Evolutionary conservation across 2,329 filamentous ascomycete species (phyloP).

Genomic region (Thermomyces lanuginosus): DNA sequence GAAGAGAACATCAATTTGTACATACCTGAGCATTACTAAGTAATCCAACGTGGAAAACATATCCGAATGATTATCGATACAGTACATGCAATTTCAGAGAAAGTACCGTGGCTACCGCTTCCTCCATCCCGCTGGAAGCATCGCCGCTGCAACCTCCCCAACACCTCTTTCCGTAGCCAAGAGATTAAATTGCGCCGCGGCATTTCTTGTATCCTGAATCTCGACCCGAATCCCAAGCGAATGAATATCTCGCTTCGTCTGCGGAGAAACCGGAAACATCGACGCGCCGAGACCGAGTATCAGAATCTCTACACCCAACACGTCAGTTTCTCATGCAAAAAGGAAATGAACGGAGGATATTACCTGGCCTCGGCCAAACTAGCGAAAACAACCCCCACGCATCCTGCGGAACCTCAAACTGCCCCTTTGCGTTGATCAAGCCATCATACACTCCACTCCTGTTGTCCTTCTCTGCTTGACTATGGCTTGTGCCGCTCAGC

Average conservation of each 20-base stretch:
- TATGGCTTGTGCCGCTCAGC: too few species aligned
- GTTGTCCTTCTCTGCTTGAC: slow-evolving; percentile 24
- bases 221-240: slow-evolving; percentile 72
- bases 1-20: not conserved
- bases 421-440: slow-evolving; percentile 58
- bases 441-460: slow-evolving; percentile 4
- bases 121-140: slow-evolving; percentile 74
- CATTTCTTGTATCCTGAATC: slow-evolving; percentile 81
- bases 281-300: slow-evolving; percentile 71
- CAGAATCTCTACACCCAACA: slow-evolving; percentile 48
- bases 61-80: slow-evolving; percentile 1
- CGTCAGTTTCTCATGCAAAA: slow-evolving; percentile 4
- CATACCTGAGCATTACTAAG: too few species aligned
- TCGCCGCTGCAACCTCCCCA: slow-evolving; percentile 65
- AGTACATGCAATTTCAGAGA: not conserved
- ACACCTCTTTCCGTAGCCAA: slow-evolving; percentile 87
- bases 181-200: slow-evolving; percentile 85
- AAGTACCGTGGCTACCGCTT: slow-evolving; percentile 15
- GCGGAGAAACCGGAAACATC: slow-evolving; percentile 60
- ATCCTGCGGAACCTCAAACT: slow-evolving; percentile 57
- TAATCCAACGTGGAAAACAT: too few species aligned
- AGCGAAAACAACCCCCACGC: slow-evolving; percentile 61
- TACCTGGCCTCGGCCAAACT: slow-evolving; percentile 80
- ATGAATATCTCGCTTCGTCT: slow-evolving; percentile 55
- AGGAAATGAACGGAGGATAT: slow-evolving; percentile 16